A percentile compares a stretch with the other conserved stretches of the same genome.
These are phyloP conservation scores for Botryotinia calthae DNA, from an alignment of 2,329 filamentous ascomycete genomes.

Conservation along the genomic window DNA sequence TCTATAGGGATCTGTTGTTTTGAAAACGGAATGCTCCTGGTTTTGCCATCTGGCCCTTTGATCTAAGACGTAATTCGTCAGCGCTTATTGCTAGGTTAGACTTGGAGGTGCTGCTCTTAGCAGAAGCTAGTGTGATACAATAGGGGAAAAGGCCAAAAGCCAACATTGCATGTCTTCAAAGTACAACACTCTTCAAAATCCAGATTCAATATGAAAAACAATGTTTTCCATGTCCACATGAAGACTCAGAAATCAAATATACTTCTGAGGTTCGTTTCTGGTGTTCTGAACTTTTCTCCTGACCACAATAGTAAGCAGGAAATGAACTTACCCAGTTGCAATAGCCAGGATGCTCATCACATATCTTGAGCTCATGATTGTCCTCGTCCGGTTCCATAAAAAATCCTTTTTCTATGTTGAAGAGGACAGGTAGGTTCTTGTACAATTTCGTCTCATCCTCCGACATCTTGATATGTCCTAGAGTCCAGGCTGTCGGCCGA, in stretches of 20 bases:
- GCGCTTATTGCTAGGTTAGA: neutral
- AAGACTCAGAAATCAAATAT: neutral
- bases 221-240: neutral
- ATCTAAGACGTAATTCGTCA: conserved; percentile 1
- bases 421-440: conserved; percentile 49
- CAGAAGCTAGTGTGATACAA: neutral
- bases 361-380: conserved; percentile 47
- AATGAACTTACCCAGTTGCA: conserved; percentile 45
- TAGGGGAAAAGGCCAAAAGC: neutral
- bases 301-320: neutral
- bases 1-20: conserved; percentile 46
- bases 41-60: conserved; percentile 10
- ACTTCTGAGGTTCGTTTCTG: neutral
- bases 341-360: conserved; percentile 58
- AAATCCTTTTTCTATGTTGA: conserved; percentile 49
- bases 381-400: conserved; percentile 50
- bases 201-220: neutral
- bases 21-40: conserved; percentile 27
- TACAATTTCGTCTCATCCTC: conserved; percentile 46
- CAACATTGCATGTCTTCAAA: neutral
- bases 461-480: conserved; percentile 51
- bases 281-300: neutral
- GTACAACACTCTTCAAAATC: neutral
- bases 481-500: conserved; percentile 53
- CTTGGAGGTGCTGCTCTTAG: neutral